phyloP scores from a whole-genome alignment of 371 early-diverging fungal species.

The Blastocladiella emersonii region DNA sequence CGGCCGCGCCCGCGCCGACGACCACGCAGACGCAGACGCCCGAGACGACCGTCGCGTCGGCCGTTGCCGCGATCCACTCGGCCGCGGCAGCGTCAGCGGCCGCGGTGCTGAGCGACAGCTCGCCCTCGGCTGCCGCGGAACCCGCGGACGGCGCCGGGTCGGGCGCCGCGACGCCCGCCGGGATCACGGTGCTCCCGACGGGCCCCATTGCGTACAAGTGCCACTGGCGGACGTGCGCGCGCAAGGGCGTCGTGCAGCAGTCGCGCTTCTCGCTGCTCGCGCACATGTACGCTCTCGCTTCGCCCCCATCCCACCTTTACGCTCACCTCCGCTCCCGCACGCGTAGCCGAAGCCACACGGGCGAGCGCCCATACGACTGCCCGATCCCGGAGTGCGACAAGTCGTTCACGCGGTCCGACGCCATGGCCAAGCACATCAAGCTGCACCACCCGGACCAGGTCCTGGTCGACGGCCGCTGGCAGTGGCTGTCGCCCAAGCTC shows the following conservation, averaged over 20 bases:
- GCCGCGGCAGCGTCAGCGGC: too few relatives aligned
- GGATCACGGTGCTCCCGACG: too few relatives aligned
- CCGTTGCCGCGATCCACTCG: too few relatives aligned
- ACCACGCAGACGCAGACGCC: too few relatives aligned
- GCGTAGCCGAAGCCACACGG: constrained; percentile 1
- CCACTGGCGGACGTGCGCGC: not conserved
- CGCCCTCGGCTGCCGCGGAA: too few relatives aligned
- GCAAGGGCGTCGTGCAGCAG: not conserved
- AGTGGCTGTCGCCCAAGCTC: not conserved
- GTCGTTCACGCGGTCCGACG: constrained; percentile 3
- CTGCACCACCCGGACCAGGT: not conserved
- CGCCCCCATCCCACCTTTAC: not conserved
- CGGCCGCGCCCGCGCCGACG: not conserved
- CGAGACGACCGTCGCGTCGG: too few relatives aligned
- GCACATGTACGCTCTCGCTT: not conserved
- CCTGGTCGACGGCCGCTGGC: not conserved
- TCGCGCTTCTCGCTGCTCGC: not conserved
- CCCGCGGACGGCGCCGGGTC: too few relatives aligned
- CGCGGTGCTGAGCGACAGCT: too few relatives aligned
- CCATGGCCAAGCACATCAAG: not conserved
- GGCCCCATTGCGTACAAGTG: too few relatives aligned
- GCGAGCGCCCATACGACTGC: constrained; percentile 1
- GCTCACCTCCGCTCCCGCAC: not conserved
- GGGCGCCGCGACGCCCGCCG: too few relatives aligned
- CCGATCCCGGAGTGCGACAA: constrained; percentile 5